Percentiles rank a stretch among this genome's conserved stretches.
Evolutionary conservation across 2,329 filamentous ascomycete species (phyloP).

Genomic region (Rutstroemia sp.): DNA sequence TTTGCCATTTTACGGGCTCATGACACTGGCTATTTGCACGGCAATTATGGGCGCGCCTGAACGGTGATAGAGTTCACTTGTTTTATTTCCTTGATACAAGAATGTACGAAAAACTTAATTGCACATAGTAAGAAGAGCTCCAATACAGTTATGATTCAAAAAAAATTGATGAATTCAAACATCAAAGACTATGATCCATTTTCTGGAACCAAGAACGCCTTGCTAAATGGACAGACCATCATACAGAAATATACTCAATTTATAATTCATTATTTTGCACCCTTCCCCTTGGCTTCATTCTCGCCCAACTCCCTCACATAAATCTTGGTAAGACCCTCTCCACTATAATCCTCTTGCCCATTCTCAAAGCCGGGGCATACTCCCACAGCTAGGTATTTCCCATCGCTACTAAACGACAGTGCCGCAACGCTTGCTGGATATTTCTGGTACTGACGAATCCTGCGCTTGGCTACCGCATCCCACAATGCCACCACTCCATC

Average conservation of each 20-base stretch:
- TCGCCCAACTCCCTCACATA: constrained; percentile 79
- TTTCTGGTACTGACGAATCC: constrained; percentile 63
- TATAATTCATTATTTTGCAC: constrained; percentile 20
- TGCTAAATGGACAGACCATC: constrained; percentile 10
- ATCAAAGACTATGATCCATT: neutral
- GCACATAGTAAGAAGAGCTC: neutral
- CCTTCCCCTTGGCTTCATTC: constrained; percentile 57
- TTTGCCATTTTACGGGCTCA: too few species aligned
- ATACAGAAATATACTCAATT: neutral
- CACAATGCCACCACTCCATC: constrained; percentile 66
- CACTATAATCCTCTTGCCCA: constrained; percentile 66
- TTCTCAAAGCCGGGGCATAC: constrained; percentile 65
- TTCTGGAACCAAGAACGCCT: constrained; percentile 12
- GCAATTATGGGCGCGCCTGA: too few species aligned
- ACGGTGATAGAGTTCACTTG: neutral
- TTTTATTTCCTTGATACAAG: neutral
- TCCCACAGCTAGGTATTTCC: constrained; percentile 57
- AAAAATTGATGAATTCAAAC: neutral
- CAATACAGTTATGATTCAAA: neutral
- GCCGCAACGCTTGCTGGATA: constrained; percentile 56
- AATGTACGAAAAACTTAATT: neutral
- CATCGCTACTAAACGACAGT: constrained; percentile 55
- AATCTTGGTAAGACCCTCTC: constrained; percentile 67
- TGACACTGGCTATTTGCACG: too few species aligned
- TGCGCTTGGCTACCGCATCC: constrained; percentile 64